Percentiles rank a stretch among this genome's conserved stretches.
Conservation (phyloP, 495 filamentous ascomycete genomes). For the Pseudoneurospora amorphoporcata region DNA sequence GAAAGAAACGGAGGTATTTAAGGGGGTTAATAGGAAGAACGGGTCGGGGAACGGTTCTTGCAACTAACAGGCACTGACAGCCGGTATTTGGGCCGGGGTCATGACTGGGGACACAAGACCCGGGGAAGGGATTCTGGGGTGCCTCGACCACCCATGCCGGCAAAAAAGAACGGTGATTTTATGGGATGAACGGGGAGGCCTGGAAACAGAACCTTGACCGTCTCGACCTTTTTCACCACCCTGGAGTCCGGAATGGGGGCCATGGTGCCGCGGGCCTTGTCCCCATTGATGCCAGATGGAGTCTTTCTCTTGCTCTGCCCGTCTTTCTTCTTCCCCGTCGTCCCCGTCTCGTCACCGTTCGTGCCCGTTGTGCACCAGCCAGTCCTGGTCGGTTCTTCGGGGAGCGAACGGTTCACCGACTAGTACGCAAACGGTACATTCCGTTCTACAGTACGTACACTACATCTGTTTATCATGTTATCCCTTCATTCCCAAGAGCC, state of each 20-base stretch:
- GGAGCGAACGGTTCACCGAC: neutral
- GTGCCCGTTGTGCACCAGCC: neutral
- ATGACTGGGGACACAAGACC: constrained; percentile 6
- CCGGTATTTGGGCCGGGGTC: neutral
- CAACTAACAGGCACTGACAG: neutral
- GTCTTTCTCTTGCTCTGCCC: neutral
- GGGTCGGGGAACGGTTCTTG: neutral
- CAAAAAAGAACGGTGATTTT: constrained; percentile 6
- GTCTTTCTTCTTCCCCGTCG: neutral
- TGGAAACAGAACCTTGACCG: constrained; percentile 6
- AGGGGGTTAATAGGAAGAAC: neutral
- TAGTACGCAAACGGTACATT: neutral
- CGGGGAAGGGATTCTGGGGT: constrained; percentile 9
- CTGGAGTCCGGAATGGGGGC: neutral
- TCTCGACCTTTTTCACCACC: neutral
- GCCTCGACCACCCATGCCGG: constrained; percentile 8
- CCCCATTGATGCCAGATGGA: neutral
- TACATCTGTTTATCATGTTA: neutral
- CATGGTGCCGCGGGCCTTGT: neutral
- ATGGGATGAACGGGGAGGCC: constrained; percentile 1
- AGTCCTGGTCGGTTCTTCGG: neutral
- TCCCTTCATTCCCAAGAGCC: neutral
- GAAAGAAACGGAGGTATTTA: neutral
- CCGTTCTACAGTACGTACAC: neutral
- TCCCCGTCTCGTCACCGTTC: neutral